Base-by-base conservation (phyloP, 352 stramenopile genomes). In the Phytophthora aleatoria region DNA sequence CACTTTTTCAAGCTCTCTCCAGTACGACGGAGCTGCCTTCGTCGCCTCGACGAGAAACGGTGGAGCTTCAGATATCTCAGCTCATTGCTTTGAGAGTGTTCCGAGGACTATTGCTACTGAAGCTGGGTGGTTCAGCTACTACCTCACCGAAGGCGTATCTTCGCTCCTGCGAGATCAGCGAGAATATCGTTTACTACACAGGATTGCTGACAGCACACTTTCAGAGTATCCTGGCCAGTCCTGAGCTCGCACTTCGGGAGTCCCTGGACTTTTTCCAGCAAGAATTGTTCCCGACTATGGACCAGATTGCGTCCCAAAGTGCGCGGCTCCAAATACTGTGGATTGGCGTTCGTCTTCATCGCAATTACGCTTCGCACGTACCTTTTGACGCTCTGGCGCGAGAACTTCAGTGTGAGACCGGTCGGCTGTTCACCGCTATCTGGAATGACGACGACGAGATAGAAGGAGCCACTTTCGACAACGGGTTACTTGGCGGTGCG, bases 41-140 rank as follows among this genome's bases (percentile, higher is more conserved):
- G 33, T 27, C 39, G 11, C 43, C 56, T 64, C 45, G 13, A 39
- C 27, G 36, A 31, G 20, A 43, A 33, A 20, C 0, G 20, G 33
- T 71, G 12, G 71, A 73, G 13, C 57, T 73, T 4, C 77, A 89
- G 35, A 68, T 86, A 24, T 79, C 80, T 1, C 85, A 92, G 44
- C 56, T 91, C 31, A 82, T 92, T 52, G 71, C 81, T 4, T 70
- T 94, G 24, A 78, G 85, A 50, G 67, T 76, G 0, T 92, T 92
- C 42, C 71, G 79, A 35, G 63, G 76, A 15, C 44, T 91, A 15
- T 45, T 92, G 20, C 39, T 76, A 6, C 41, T 86, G 4, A 79
- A 81, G 33, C 74, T 84, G 13, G 62, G 57, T 27, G 77, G 41
- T 0, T 63, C 67, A 3, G 75, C 45, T 42, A 61, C 58, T 24